Evolutionary conservation across 768 basidiomycete genomes (phyloP).

Genomic region (Macrolepiota albuminosa): DNA sequence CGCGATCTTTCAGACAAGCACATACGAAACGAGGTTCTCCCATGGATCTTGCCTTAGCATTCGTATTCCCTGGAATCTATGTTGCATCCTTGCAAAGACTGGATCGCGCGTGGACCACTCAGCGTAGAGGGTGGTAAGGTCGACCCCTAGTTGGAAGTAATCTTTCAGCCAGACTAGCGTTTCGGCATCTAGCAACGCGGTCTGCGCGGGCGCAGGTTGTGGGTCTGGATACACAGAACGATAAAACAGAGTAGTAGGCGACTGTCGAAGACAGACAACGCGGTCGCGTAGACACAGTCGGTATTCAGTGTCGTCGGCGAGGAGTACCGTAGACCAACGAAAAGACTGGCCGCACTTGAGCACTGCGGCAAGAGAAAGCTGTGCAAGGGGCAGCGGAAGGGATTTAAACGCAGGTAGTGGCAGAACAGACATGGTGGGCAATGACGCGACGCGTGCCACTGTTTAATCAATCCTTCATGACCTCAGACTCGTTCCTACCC

Average conservation of each 20-base stretch:
- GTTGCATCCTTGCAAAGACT: constrained; percentile 62
- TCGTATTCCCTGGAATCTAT: constrained; percentile 75
- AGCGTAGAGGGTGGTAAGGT: constrained; percentile 65
- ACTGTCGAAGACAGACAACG: constrained; percentile 79
- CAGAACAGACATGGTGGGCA: constrained; percentile 15
- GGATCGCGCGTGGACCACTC: constrained; percentile 72
- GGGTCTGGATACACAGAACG: constrained; percentile 59
- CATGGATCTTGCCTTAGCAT: constrained; percentile 92
- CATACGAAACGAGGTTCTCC: constrained; percentile 92
- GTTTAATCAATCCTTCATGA: constrained; percentile 19
- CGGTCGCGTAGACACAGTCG: constrained; percentile 77
- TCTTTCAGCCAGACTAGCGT: constrained; percentile 73
- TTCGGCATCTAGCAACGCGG: constrained; percentile 45
- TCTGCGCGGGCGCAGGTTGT: constrained; percentile 28
- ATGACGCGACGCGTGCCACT: constrained; percentile 1
- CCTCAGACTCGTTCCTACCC: constrained; percentile 67
- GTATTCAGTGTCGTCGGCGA: constrained; percentile 51
- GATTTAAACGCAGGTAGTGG: constrained; percentile 45
- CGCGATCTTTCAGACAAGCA: constrained; percentile 15
- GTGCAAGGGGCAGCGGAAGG: constrained; percentile 56
- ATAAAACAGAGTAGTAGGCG: constrained; percentile 62
- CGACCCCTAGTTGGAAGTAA: constrained; percentile 86
- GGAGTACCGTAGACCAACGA: constrained; percentile 63
- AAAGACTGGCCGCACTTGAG: constrained; percentile 84
- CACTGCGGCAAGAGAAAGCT: constrained; percentile 75